Percentiles rank a stretch among this genome's conserved stretches.
phyloP scores from a whole-genome alignment of 1,139 yeast genomes.

The Saccharomyces uvarum region DNA sequence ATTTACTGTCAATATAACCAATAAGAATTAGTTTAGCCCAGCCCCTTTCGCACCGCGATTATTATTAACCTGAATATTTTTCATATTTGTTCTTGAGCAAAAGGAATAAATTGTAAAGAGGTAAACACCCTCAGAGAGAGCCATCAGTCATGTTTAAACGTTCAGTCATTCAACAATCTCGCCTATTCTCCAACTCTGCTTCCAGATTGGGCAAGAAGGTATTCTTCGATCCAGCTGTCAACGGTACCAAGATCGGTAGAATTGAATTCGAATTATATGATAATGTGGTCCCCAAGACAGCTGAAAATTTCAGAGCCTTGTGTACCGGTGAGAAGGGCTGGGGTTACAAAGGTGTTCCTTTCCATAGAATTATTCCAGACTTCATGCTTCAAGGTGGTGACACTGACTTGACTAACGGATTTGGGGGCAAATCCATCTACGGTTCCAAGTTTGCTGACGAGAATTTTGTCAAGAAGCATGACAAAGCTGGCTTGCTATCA shows the following conservation, averaged over 20 bases:
- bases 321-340: slow-evolving; percentile 53
- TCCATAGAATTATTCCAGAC: slow-evolving; percentile 91
- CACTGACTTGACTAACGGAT: slow-evolving; percentile 85
- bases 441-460: slow-evolving; percentile 85
- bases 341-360: slow-evolving; percentile 75
- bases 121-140: not conserved
- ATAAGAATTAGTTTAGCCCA: not conserved
- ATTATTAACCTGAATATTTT: not conserved
- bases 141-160: slow-evolving; percentile 9
- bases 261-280: slow-evolving; percentile 74
- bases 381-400: slow-evolving; percentile 98
- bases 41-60: not conserved
- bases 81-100: not conserved
- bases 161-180: slow-evolving; percentile 9
- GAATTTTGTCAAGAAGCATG: slow-evolving; percentile 74
- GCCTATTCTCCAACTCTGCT: slow-evolving; percentile 24
- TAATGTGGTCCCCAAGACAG: slow-evolving; percentile 87
- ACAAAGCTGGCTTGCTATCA: slow-evolving; percentile 77
- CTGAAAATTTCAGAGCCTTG: slow-evolving; percentile 66
- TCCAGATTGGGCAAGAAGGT: slow-evolving; percentile 47
- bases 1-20: not conserved
- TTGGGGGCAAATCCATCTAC: slow-evolving; percentile 93
- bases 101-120: not conserved
- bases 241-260: slow-evolving; percentile 65
- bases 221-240: slow-evolving; percentile 78